These are phyloP conservation scores for Epithemia pelagica DNA, from an alignment of 108 stramenopile species.

Conservation along the genomic window DNA sequence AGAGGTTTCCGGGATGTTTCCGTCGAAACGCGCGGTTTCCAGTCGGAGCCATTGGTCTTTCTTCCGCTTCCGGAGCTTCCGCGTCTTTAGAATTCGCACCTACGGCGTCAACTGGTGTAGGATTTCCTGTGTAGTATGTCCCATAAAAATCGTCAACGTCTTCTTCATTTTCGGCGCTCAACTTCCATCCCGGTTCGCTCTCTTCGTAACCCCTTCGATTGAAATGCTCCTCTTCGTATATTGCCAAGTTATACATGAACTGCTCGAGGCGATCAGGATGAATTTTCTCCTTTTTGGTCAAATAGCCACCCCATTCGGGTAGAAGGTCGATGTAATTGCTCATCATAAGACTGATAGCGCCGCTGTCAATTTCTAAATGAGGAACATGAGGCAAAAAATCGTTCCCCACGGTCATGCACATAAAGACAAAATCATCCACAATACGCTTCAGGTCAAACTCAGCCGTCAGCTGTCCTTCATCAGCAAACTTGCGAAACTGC, in stretches of 20 bases:
- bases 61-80: slow-evolving; percentile 10
- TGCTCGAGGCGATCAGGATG: slow-evolving; percentile 89
- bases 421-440: slow-evolving; percentile 97
- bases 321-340: slow-evolving; percentile 83
- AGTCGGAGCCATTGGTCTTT: slow-evolving; percentile 7
- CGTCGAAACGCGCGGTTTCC: slow-evolving; percentile 49
- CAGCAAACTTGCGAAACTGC: slow-evolving; percentile 83
- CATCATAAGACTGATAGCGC: slow-evolving; percentile 91
- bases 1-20: slow-evolving; percentile 51
- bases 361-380: slow-evolving; percentile 91
- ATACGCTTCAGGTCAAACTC: slow-evolving; percentile 79
- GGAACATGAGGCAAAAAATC: slow-evolving; percentile 95
- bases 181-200: slow-evolving; percentile 82
- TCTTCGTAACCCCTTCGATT: slow-evolving; percentile 83
- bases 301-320: slow-evolving; percentile 87
- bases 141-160: slow-evolving; percentile 77
- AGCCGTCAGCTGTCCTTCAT: slow-evolving; percentile 31
- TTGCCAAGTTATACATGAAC: slow-evolving; percentile 82
- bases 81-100: slow-evolving; percentile 56
- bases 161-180: slow-evolving; percentile 61
- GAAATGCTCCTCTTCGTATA: slow-evolving; percentile 92
- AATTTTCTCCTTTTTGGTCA: slow-evolving; percentile 86
- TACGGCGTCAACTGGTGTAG: slow-evolving; percentile 50
- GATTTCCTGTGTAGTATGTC: slow-evolving; percentile 50
- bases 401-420: slow-evolving; percentile 98